phyloP scores from a whole-genome alignment of 306 rosid species.

The Cicer bijugum region DNA sequence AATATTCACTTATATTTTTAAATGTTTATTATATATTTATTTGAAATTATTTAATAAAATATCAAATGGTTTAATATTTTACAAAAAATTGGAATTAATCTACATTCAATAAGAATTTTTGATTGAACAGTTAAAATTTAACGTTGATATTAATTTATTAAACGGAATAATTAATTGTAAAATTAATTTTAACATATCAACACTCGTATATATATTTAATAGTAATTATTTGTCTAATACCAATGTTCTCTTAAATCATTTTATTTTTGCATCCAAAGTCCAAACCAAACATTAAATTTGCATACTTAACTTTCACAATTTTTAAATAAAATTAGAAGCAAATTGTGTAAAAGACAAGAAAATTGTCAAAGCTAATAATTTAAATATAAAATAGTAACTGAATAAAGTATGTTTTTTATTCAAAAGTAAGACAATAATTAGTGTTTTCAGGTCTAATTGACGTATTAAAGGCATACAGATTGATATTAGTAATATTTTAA shows the following conservation, averaged over 20 bases:
- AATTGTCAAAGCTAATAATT: slow-evolving; percentile 1
- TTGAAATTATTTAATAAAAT: too few species aligned
- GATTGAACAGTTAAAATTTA: too few species aligned
- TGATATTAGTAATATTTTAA: background rate
- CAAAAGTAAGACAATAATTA: background rate
- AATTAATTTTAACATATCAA: too few species aligned
- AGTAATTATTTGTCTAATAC: background rate
- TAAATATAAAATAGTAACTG: background rate
- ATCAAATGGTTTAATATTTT: too few species aligned
- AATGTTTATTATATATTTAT: too few species aligned
- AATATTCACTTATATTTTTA: too few species aligned
- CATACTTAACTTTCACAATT: background rate
- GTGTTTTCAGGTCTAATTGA: background rate
- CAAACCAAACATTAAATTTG: background rate
- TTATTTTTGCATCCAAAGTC: background rate
- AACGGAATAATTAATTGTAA: too few species aligned
- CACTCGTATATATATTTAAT: too few species aligned
- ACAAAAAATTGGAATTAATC: too few species aligned
- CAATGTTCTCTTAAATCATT: background rate
- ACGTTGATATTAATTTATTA: too few species aligned
- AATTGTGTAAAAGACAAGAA: background rate
- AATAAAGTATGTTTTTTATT: background rate
- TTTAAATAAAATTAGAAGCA: background rate
- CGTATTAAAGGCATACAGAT: background rate
- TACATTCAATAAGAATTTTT: too few species aligned